Base-by-base conservation (phyloP, 2,329 filamentous ascomycete species). In the Fusarium albidum region DNA sequence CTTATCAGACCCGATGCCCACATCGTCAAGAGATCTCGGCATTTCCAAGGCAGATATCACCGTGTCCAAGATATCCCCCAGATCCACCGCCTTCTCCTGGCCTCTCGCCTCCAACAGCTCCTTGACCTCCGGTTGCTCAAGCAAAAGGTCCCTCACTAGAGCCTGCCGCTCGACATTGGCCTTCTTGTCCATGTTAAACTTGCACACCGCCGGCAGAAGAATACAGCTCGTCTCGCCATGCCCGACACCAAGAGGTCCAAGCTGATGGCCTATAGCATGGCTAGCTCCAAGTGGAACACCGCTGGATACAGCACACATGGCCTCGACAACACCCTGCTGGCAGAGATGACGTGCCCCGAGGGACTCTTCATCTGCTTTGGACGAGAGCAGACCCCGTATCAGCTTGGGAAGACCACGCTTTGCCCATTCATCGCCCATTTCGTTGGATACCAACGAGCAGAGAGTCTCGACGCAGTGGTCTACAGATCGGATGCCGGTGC, bases 401-500 rank as follows among this genome's bases (percentile, higher is more conserved):
- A 60, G 28, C 14, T 51, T 50, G 0, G 4, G 12, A 1, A 63
- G 47, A 1, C 14, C 58, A 38, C 1, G 55, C 13, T 17, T 33
- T 1, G 61, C 49, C 45, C 48, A 59, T 0, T 32, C 34, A 15
- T 64, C 59, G 2, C 75, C 76, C 17, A 70, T 65, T 1, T 68
- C 66, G 8, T 67, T 63, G 9, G 79, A 76, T 3, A 63, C 54
- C 2, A 76, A 63, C 1, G 77, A 78, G 55, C 79, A 83, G 5
- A 82, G 65, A 2, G 79, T 79, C 67, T 86, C 83, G 5, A 86
- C 77, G 49, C 82, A 85, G 62, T 85, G 82, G 59, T 86, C 83
- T 0, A 86, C 75, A 0, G 79, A 77, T 9, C 83, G 73, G 8
- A 86, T 73, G 0, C 85, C 84, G 0, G 82, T 84, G 35, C 79